phyloP scores from a whole-genome alignment of 176 grass and related monocot species.

The Carex myosuroides region DNA sequence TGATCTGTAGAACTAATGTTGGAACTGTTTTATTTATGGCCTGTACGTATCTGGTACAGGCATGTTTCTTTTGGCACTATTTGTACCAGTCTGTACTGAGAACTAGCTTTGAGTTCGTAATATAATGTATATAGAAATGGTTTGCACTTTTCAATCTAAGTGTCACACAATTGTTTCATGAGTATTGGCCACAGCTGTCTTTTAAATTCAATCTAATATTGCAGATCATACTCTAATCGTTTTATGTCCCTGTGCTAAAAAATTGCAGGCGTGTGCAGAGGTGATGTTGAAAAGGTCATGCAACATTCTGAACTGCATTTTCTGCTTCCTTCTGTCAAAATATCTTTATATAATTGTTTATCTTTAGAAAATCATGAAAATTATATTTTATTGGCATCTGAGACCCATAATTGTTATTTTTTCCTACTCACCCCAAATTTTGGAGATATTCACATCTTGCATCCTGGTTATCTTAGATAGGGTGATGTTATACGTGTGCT shows the following conservation, averaged over 20 bases:
- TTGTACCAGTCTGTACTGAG: not conserved
- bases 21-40: not conserved
- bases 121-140: not conserved
- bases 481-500: not conserved
- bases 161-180: not conserved
- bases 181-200: not conserved
- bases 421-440: not conserved
- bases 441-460: not conserved
- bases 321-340: not conserved
- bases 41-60: not conserved
- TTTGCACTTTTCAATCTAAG: not conserved
- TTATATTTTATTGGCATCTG: not conserved
- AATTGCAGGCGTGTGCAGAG: constrained; percentile 70
- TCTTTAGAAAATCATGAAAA: not conserved
- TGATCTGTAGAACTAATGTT: not conserved
- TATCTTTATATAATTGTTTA: not conserved
- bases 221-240: not conserved
- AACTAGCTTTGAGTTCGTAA: not conserved
- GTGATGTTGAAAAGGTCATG: constrained; percentile 66
- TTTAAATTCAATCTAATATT: not conserved
- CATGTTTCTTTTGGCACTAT: not conserved
- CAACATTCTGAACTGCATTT: constrained; percentile 11
- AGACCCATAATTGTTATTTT: not conserved
- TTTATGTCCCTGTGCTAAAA: constrained; percentile 16
- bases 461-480: not conserved